A percentile compares a stretch with the other conserved stretches of the same genome.
These are phyloP conservation scores for Balakata baccata DNA, from an alignment of 345 rosid species.

Conservation along the genomic window DNA sequence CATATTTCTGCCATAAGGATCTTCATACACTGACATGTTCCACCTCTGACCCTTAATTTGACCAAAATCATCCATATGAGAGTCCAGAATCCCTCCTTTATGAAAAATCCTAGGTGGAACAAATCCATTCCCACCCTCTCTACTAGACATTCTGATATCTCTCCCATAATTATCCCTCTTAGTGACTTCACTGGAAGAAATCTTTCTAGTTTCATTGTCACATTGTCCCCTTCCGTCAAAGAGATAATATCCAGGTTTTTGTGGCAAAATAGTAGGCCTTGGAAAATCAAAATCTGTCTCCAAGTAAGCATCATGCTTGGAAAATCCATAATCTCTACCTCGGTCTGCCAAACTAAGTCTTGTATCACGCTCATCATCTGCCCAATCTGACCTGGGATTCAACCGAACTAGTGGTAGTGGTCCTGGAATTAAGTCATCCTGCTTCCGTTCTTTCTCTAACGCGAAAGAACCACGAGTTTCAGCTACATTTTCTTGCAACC, in stretches of 20 bases:
- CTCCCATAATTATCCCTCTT: constrained; percentile 42
- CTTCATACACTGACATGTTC: constrained; percentile 67
- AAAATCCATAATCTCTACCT: constrained; percentile 59
- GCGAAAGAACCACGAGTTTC: constrained; percentile 36
- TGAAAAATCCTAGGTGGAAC: constrained; percentile 39
- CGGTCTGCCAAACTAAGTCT: constrained; percentile 58
- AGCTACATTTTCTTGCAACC: constrained; percentile 39
- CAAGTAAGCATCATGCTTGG: constrained; percentile 64
- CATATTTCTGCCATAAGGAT: constrained; percentile 49
- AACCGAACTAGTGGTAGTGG: constrained; percentile 73
- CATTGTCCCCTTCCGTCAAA: constrained; percentile 58
- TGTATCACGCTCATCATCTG: constrained; percentile 98
- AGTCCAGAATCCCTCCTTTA: constrained; percentile 60
- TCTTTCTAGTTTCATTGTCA: constrained; percentile 58
- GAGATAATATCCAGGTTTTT: constrained; percentile 47
- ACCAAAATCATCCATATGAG: constrained; percentile 45
- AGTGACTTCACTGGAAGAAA: constrained; percentile 57
- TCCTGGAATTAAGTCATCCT: constrained; percentile 58
- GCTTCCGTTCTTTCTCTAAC: constrained; percentile 50
- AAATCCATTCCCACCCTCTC: constrained; percentile 65
- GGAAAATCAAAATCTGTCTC: constrained; percentile 74
- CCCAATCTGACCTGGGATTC: constrained; percentile 96
- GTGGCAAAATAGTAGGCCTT: constrained; percentile 54
- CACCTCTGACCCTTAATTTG: constrained; percentile 58
- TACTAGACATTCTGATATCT: constrained; percentile 42